Base-by-base conservation (phyloP, 108 stramenopile genomes). In the Fistulifera pelliculosa region DNA sequence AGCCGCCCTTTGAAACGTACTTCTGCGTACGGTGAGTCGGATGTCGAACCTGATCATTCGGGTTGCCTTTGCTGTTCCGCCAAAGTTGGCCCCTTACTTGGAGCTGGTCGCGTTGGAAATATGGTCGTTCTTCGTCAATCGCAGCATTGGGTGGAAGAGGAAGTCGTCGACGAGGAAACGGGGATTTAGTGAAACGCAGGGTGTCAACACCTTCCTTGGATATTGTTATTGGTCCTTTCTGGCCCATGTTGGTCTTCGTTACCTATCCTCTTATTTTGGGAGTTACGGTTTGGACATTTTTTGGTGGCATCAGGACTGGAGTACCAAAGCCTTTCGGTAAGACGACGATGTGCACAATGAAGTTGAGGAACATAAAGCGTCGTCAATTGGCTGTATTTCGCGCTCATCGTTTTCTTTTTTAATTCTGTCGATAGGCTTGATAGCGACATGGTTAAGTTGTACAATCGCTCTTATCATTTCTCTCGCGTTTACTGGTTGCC, bases 211-310 rank as follows among this genome's bases (percentile, higher is more conserved):
- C 69, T 19, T 54, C 44, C 17, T 64, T 78, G 61, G 66, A 64
- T 61, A 69, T 68, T 13, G 73, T 94, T 14, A 69, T 86, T 14
- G 94, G 94, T 17, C 94, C 94, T 19, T 96, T 81, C 55, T 96
- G 94, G 94, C 91, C 94, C n/a, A 84, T 96, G 78, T 73, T 89
- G 0, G 40, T 85, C 19, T 79, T 68, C 50, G 65, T 96, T 1
- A 96, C 94, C 0, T 93, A 83, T 60, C 87, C 88, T 11, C 71
- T 96, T 39, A 90, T 96, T 60, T 65, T 90, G 43, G 76, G 69
- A 1, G 69, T 84, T 22, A 41, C 43, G 11, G 26, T 27, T 18
- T 71, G 50, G 44, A 27, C 66, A 13, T 60, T 61, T 1, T 39
- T 21, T 27, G 38, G 23, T 27, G 31, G 31, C 31, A 35, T 35